Percentiles rank a stretch among this genome's conserved stretches.
These are phyloP conservation scores for Exserohilum rostratum DNA, from an alignment of 2,329 filamentous ascomycete species.

Conservation along the genomic window DNA sequence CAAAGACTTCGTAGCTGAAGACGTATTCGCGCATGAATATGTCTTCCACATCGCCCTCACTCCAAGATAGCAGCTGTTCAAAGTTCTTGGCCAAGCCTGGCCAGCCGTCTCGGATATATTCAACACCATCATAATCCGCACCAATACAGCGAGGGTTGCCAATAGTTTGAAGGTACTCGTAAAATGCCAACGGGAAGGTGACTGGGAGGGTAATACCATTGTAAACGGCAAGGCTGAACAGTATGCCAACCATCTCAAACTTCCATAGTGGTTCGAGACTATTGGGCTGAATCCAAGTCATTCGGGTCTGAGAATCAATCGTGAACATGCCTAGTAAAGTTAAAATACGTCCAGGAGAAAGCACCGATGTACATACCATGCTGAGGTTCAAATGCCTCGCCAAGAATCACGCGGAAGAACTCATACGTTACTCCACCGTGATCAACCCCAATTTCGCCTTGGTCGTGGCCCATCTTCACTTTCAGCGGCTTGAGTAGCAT, in stretches of 20 bases:
- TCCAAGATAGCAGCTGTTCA: constrained; percentile 75
- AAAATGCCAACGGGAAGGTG: constrained; percentile 84
- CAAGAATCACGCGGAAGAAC: constrained; percentile 85
- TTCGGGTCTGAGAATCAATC: constrained; percentile 74
- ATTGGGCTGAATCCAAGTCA: constrained; percentile 87
- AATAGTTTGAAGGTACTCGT: constrained; percentile 73
- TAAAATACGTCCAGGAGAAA: background rate
- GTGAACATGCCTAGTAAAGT: constrained; percentile 69
- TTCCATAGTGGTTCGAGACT: constrained; percentile 86
- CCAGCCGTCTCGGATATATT: constrained; percentile 90
- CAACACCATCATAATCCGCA: constrained; percentile 48
- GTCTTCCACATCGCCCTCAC: constrained; percentile 80
- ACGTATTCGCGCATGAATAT: constrained; percentile 85
- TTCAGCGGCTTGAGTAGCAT: constrained; percentile 87
- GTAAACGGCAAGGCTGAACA: constrained; percentile 89
- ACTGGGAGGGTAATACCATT: constrained; percentile 92
- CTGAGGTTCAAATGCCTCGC: constrained; percentile 76
- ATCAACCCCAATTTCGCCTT: constrained; percentile 89
- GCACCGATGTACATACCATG: constrained; percentile 61
- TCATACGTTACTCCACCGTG: constrained; percentile 96
- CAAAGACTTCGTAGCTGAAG: constrained; percentile 72
- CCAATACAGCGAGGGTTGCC: constrained; percentile 49
- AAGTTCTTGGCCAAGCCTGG: constrained; percentile 78
- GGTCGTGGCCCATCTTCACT: constrained; percentile 77
- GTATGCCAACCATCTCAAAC: constrained; percentile 83